Evolutionary conservation across 345 rosid species (phyloP).

Genomic region (Eucalyptus marginata): DNA sequence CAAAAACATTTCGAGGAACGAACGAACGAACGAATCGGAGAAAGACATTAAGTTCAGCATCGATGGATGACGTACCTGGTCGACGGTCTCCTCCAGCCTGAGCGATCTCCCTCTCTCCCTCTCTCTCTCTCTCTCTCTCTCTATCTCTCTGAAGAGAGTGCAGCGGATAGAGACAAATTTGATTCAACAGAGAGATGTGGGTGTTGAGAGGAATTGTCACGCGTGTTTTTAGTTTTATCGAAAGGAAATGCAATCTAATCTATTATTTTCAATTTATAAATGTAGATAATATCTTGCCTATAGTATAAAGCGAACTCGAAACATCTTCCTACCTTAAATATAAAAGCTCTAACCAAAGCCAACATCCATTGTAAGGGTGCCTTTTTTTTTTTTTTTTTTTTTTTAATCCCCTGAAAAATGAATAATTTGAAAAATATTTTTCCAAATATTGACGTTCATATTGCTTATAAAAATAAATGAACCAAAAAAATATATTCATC

Average conservation of each 20-base stretch:
- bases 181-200: neutral
- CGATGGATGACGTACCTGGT: neutral
- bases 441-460: too few species aligned
- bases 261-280: neutral
- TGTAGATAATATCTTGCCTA: neutral
- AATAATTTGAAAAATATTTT: too few species aligned
- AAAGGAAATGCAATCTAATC: neutral
- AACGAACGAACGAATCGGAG: neutral
- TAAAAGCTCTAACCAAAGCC: neutral
- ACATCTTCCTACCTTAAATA: neutral
- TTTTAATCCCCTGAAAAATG: rapidly evolving
- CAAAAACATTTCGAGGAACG: neutral
- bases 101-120: neutral
- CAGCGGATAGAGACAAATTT: neutral
- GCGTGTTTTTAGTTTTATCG: neutral
- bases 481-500: too few species aligned
- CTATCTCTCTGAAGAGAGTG: neutral
- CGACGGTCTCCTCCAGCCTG: neutral
- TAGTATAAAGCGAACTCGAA: neutral
- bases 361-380: neutral
- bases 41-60: neutral
- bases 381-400: too few species aligned
- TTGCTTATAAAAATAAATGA: too few species aligned
- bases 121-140: neutral
- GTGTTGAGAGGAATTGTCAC: neutral